phyloP scores from a whole-genome alignment of 176 grass and related monocot species.

The Zoysia japonica region DNA sequence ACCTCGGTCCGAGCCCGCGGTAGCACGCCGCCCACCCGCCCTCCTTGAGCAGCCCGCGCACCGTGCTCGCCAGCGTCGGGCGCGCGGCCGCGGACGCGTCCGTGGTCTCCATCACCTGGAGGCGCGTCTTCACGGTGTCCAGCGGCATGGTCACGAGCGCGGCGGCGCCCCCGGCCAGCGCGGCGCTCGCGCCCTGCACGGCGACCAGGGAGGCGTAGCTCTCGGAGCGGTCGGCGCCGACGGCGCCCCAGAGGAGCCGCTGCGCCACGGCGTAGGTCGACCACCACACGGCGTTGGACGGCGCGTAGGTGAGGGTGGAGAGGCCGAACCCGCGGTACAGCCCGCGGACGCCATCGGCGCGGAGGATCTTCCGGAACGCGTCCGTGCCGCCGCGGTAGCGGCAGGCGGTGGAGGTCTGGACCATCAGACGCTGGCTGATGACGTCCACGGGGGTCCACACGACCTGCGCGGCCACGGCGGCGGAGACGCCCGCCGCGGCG shows the following conservation, averaged over 20 bases:
- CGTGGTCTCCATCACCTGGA: conserved; percentile 80
- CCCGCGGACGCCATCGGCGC: conserved; percentile 67
- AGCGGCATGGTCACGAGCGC: conserved; percentile 93
- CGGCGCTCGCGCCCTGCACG: conserved; percentile 88
- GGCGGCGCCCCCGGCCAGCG: conserved; percentile 62
- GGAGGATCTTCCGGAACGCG: conserved; percentile 71
- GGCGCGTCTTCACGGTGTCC: conserved; percentile 92
- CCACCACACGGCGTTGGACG: conserved; percentile 99
- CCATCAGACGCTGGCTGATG: conserved; percentile 92
- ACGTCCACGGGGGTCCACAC: conserved; percentile 97
- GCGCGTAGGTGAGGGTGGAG: conserved; percentile 92
- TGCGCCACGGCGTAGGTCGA: conserved; percentile 81
- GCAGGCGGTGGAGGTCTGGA: conserved; percentile 48
- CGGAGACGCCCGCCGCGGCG: conserved; percentile 63
- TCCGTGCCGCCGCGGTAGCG: conserved; percentile 71
- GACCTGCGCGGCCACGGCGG: conserved; percentile 84
- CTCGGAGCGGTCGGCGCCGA: conserved; percentile 45
- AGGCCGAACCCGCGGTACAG: conserved; percentile 95
- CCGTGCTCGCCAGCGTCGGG: conserved; percentile 57
- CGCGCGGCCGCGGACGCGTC: conserved; percentile 22
- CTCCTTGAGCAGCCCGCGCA: conserved; percentile 69
- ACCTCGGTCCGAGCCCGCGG: conserved; percentile 75
- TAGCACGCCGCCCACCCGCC: conserved; percentile 83
- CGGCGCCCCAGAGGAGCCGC: conserved; percentile 61
- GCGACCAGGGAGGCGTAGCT: conserved; percentile 56